Conservation (phyloP, 108 stramenopile species). For the Chaetoceros tenuissimus region DNA sequence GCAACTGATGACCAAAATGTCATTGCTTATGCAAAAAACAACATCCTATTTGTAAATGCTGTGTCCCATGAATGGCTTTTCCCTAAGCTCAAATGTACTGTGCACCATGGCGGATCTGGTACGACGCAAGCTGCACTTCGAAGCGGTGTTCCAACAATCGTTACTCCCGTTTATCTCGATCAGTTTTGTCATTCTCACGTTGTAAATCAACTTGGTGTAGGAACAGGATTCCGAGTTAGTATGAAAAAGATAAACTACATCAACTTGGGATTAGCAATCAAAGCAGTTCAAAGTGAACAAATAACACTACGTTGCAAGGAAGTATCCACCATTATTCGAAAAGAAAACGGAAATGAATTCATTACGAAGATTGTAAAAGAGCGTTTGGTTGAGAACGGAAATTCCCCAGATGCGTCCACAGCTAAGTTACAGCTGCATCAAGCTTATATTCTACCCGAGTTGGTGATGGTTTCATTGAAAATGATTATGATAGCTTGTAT, state of each 20-base stretch:
- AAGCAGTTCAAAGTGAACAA: too few species aligned
- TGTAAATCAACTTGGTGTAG: constrained; percentile 9
- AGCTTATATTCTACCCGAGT: too few species aligned
- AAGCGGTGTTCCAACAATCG: constrained; percentile 16
- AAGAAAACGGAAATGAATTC: too few species aligned
- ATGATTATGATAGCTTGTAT: too few species aligned
- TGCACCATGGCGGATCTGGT: constrained; percentile 24
- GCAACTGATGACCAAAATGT: neutral
- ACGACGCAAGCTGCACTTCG: constrained; percentile 23
- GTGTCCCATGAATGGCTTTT: constrained; percentile 20
- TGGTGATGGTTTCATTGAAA: too few species aligned
- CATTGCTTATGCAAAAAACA: constrained; percentile 8
- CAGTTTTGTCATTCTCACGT: constrained; percentile 11
- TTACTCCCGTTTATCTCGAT: constrained; percentile 22
- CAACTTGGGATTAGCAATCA: too few species aligned
- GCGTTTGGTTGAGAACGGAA: too few species aligned
- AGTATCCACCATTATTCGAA: too few species aligned
- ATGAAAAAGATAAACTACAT: neutral
- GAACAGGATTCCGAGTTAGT: constrained; percentile 12
- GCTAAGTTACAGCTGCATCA: too few species aligned
- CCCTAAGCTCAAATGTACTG: constrained; percentile 6
- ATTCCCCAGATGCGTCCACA: too few species aligned
- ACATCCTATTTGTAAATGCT: constrained; percentile 11
- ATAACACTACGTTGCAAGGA: too few species aligned
- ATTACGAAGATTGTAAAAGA: too few species aligned